A percentile compares a stretch with the other conserved stretches of the same genome.
Evolutionary conservation across 768 basidiomycete species (phyloP).

Genomic region (Russula virescens): DNA sequence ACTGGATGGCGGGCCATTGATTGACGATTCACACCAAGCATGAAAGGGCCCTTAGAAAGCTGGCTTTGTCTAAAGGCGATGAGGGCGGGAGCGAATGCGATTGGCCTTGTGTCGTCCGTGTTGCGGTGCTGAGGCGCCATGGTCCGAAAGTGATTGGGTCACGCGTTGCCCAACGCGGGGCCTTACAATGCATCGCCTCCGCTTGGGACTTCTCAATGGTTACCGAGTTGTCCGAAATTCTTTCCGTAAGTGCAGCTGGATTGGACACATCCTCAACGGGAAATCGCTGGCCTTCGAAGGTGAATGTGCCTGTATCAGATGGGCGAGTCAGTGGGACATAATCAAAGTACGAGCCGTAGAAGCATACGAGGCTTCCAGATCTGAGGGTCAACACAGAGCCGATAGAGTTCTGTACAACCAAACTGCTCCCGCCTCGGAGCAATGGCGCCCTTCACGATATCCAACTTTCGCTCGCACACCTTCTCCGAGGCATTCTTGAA

Average conservation of each 20-base stretch:
- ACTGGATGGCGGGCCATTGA: too few species aligned
- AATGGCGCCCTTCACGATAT: conserved; percentile 9
- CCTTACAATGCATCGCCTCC: conserved; percentile 6
- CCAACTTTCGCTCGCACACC: conserved; percentile 3
- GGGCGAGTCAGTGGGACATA: not conserved
- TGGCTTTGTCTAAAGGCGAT: too few species aligned
- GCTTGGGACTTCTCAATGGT: not conserved
- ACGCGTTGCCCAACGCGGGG: too few species aligned
- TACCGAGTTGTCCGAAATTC: not conserved
- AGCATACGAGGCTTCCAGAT: conserved; percentile 17
- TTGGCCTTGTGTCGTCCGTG: too few species aligned
- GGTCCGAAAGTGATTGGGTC: too few species aligned
- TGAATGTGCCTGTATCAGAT: conserved; percentile 1
- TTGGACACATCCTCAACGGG: conserved; percentile 11
- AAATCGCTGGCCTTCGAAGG: conserved; percentile 6
- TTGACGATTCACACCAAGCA: too few species aligned
- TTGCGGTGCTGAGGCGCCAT: too few species aligned
- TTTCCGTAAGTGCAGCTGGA: conserved; percentile 8
- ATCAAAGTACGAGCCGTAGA: not conserved
- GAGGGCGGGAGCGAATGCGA: too few species aligned
- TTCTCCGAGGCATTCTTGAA: conserved; percentile 12
- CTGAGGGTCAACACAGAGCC: conserved; percentile 6
- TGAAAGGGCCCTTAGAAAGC: too few species aligned
- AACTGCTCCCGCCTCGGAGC: conserved; percentile 13
- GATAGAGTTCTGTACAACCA: conserved; percentile 13